Evolutionary conservation across 495 filamentous ascomycete genomes (phyloP).

Genomic region (Alectoria sarmentosa): DNA sequence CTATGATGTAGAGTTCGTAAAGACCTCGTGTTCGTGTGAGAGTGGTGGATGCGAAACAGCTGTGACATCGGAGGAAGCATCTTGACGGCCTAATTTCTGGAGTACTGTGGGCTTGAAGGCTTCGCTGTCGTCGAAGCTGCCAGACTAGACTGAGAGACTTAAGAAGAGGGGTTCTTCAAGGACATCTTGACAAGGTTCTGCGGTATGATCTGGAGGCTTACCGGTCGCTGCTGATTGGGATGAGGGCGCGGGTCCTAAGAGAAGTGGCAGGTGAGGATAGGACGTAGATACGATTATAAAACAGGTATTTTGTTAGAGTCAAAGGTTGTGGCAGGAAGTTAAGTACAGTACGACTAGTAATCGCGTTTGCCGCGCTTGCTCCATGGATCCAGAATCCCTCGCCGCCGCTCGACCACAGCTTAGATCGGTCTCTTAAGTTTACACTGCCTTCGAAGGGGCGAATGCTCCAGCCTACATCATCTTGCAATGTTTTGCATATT

Average conservation of each 20-base stretch:
- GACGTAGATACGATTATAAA: background rate
- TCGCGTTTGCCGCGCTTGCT: constrained; percentile 6
- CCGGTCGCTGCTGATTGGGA: background rate
- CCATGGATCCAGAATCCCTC: background rate
- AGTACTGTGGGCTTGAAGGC: background rate
- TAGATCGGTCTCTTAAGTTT: background rate
- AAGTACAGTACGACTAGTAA: background rate
- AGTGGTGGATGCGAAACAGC: constrained; percentile 43
- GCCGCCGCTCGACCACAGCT: background rate
- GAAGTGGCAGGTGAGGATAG: background rate
- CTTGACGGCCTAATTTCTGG: constrained; percentile 30
- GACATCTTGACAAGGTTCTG: background rate
- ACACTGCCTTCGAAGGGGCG: constrained; percentile 1
- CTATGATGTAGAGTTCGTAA: constrained; percentile 31
- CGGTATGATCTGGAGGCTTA: background rate
- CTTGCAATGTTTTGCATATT: background rate
- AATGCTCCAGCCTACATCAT: background rate
- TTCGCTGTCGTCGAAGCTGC: background rate
- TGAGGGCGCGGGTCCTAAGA: background rate
- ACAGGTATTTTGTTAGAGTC: background rate
- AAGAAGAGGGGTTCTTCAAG: background rate
- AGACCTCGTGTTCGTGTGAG: constrained; percentile 42
- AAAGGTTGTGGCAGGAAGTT: background rate
- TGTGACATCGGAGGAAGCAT: constrained; percentile 56
- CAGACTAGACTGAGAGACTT: background rate